phyloP scores from a whole-genome alignment of 768 basidiomycete species.

The Tephrocybe sp. region DNA sequence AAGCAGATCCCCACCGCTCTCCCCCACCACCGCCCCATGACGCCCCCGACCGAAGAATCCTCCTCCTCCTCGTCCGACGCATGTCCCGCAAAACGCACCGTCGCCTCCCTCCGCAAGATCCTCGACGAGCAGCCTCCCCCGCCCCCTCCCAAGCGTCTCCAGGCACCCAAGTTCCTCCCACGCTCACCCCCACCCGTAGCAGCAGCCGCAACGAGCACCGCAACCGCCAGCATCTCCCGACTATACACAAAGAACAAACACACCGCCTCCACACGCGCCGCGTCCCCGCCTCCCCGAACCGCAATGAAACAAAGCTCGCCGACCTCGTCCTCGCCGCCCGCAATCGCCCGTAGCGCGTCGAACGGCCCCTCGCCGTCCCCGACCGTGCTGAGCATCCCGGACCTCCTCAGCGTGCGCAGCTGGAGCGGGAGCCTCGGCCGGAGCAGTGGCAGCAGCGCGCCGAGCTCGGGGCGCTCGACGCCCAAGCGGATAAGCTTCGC shows the following conservation, averaged over 20 bases:
- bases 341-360: constrained; percentile 18
- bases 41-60: constrained; percentile 60
- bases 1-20: constrained; percentile 23
- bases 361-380: constrained; percentile 25
- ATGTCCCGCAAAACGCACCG: constrained; percentile 59
- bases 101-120: constrained; percentile 69
- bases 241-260: constrained; percentile 63
- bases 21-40: constrained; percentile 39
- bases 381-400: constrained; percentile 23
- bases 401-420: constrained; percentile 16
- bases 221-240: constrained; percentile 78
- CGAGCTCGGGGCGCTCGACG: constrained; percentile 52
- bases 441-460: constrained; percentile 31
- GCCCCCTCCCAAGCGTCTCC: constrained; percentile 17
- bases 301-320: constrained; percentile 33
- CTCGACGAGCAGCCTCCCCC: constrained; percentile 48
- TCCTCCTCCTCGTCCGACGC: constrained; percentile 55
- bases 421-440: not conserved
- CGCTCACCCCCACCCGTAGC: constrained; percentile 54
- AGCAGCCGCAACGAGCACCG: constrained; percentile 62
- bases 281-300: constrained; percentile 54
- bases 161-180: constrained; percentile 39
- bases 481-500: constrained; percentile 83
- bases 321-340: not conserved
- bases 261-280: constrained; percentile 62